Evolutionary conservation across 345 rosid genomes (phyloP).

Genomic region (Eucalyptus grandis): DNA sequence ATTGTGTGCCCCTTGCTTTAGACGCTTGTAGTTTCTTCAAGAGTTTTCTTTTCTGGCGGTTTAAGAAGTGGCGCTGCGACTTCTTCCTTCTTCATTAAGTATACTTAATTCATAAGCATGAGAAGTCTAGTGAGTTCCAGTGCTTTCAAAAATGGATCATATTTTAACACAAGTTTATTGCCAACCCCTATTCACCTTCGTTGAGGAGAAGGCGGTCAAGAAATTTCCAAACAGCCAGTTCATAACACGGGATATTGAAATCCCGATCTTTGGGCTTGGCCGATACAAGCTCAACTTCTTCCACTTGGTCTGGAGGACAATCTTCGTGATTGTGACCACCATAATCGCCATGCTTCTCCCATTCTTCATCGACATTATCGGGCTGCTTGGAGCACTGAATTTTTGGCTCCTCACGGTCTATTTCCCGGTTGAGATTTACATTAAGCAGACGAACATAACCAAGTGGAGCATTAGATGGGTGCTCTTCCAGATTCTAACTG

Average conservation of each 20-base stretch:
- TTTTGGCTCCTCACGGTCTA: constrained; percentile 69
- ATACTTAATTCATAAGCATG: too few species aligned
- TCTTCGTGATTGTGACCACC: constrained; percentile 39
- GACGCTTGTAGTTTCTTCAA: too few species aligned
- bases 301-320: constrained; percentile 40
- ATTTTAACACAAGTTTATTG: too few species aligned
- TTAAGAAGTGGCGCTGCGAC: too few species aligned
- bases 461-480: constrained; percentile 50
- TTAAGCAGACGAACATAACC: constrained; percentile 20
- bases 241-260: too few species aligned
- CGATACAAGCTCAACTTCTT: constrained; percentile 33
- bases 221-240: too few species aligned
- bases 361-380: constrained; percentile 58
- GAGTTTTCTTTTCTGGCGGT: too few species aligned
- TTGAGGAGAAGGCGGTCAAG: constrained; percentile 18
- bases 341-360: constrained; percentile 62
- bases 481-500: constrained; percentile 33
- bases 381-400: constrained; percentile 63
- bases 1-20: too few species aligned
- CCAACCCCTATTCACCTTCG: not conserved
- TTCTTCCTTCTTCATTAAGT: too few species aligned
- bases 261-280: constrained; percentile 1
- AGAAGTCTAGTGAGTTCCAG: too few species aligned
- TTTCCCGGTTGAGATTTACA: constrained; percentile 68
- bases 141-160: too few species aligned